These are phyloP conservation scores for Parathielavia appendiculata DNA, from an alignment of 495 filamentous ascomycete genomes.

Conservation along the genomic window DNA sequence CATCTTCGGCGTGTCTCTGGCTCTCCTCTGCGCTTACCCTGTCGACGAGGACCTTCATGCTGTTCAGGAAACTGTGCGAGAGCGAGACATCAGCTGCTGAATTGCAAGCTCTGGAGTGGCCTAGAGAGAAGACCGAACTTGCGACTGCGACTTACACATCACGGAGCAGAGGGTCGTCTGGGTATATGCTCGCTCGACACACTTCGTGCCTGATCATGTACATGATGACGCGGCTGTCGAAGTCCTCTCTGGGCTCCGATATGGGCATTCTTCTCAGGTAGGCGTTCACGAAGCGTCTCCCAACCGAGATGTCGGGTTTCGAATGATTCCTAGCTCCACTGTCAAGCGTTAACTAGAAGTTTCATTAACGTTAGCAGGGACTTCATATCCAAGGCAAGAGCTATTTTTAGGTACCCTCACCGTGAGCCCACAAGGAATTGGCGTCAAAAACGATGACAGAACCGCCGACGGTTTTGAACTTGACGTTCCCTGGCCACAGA, in stretches of 20 bases:
- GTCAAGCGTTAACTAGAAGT: neutral
- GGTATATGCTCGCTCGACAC: neutral
- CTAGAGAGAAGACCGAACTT: neutral
- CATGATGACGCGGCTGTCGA: neutral
- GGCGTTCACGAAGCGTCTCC: neutral
- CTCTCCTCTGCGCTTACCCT: neutral
- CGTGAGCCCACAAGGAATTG: neutral
- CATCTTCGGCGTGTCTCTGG: neutral
- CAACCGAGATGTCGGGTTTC: neutral
- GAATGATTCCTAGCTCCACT: conserved; percentile 1
- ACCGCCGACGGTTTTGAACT: neutral
- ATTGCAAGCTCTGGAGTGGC: conserved; percentile 1
- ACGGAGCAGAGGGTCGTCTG: neutral
- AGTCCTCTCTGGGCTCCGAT: neutral
- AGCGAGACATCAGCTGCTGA: neutral
- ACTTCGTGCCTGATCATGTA: conserved; percentile 2
- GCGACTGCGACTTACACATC: neutral
- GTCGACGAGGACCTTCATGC: neutral
- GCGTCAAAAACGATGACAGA: neutral
- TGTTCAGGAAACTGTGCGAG: conserved; percentile 1
- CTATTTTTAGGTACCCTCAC: neutral
- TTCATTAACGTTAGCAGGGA: neutral
- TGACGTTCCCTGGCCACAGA: neutral
- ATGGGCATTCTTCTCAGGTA: neutral
- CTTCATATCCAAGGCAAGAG: neutral